A percentile compares a stretch with the other conserved stretches of the same genome.
Evolutionary conservation across 2,329 filamentous ascomycete species (phyloP).

Genomic region (Zymoseptoria brevis): DNA sequence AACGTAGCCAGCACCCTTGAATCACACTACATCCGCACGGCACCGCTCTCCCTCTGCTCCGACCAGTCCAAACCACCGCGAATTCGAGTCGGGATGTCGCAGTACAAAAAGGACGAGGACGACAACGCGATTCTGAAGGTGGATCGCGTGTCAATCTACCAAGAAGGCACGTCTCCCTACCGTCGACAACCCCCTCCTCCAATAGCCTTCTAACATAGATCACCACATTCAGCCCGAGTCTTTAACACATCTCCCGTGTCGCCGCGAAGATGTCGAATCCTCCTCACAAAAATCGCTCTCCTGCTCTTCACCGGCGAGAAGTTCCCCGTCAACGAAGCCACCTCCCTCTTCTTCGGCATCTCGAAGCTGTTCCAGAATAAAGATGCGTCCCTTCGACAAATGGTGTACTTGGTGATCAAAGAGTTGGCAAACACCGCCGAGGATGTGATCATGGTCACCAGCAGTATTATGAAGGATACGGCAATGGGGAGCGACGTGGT

Average conservation of each 20-base stretch:
- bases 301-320: slow-evolving; percentile 94
- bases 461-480: slow-evolving; percentile 99
- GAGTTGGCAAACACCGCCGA: slow-evolving; percentile 91
- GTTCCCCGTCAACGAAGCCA: slow-evolving; percentile 95
- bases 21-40: slow-evolving; percentile 13
- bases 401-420: slow-evolving; percentile 98
- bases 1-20: slow-evolving; percentile 23
- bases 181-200: slow-evolving; percentile 3
- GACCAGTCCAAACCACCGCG: slow-evolving; percentile 15
- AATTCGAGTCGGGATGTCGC: slow-evolving; percentile 59
- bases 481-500: slow-evolving; percentile 89
- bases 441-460: slow-evolving; percentile 99
- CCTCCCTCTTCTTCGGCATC: slow-evolving; percentile 96
- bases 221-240: slow-evolving; percentile 62
- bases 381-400: slow-evolving; percentile 93
- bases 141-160: slow-evolving; percentile 94
- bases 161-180: slow-evolving; percentile 66
- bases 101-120: slow-evolving; percentile 99
- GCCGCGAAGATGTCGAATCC: slow-evolving; percentile 92
- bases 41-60: slow-evolving; percentile 15
- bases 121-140: slow-evolving; percentile 92
- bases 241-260: slow-evolving; percentile 98
- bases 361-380: slow-evolving; percentile 99
- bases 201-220: not conserved
- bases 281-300: slow-evolving; percentile 93